Conservation (phyloP, 805 yeast genomes). For the Yamadazyma olivae region DNA sequence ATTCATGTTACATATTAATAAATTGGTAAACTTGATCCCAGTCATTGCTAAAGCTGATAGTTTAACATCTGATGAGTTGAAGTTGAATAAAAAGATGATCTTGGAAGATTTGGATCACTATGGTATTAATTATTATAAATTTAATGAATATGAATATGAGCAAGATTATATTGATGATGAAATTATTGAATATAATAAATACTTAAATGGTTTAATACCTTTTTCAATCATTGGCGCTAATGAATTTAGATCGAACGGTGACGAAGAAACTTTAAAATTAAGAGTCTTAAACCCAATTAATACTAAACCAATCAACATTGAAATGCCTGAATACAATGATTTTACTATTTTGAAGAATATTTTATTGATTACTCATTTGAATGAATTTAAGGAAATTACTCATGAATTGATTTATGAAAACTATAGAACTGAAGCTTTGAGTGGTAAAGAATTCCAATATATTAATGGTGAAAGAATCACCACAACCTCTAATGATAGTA, state of each 20-base stretch:
- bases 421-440: conserved; percentile 83
- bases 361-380: conserved; percentile 76
- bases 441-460: conserved; percentile 54
- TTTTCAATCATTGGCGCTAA: conserved; percentile 71
- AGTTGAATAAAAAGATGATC: conserved; percentile 68
- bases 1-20: conserved; percentile 39
- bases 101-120: conserved; percentile 72
- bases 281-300: conserved; percentile 46
- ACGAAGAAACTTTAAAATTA: conserved; percentile 44
- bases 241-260: conserved; percentile 45
- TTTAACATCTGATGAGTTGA: conserved; percentile 44
- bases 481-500: conserved; percentile 5
- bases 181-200: conserved; percentile 62
- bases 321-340: conserved; percentile 74
- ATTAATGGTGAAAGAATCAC: conserved; percentile 13
- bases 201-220: conserved; percentile 61
- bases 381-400: conserved; percentile 84
- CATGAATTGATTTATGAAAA: conserved; percentile 85
- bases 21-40: conserved; percentile 42
- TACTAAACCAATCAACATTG: conserved; percentile 58
- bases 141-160: conserved; percentile 59
- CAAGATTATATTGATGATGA: conserved; percentile 55
- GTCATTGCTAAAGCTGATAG: conserved; percentile 44
- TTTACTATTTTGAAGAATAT: conserved; percentile 77
- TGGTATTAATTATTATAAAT: conserved; percentile 69